Conservation (phyloP, 352 stramenopile species). For the Elongisporangium anandrum region DNA sequence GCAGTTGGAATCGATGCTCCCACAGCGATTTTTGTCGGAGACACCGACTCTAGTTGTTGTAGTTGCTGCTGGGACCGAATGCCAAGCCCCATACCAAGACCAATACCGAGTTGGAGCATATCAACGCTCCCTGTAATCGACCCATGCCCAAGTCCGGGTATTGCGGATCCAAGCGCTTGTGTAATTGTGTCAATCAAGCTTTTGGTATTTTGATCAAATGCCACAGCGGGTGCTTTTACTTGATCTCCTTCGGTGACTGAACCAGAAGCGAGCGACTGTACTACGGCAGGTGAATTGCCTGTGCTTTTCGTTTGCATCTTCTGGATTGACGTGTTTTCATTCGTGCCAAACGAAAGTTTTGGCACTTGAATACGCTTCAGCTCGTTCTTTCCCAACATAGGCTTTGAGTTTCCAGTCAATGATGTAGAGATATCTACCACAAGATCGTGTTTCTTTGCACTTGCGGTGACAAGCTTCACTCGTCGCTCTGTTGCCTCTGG, state of each 20-base stretch:
- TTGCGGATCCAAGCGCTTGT: constrained; percentile 50
- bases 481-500: constrained; percentile 55
- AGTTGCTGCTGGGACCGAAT: constrained; percentile 54
- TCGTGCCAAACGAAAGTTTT: constrained; percentile 24
- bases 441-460: constrained; percentile 65
- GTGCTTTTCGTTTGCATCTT: not conserved
- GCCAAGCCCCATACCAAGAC: constrained; percentile 88
- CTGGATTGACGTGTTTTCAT: constrained; percentile 10
- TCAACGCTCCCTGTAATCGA: constrained; percentile 30
- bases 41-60: constrained; percentile 2
- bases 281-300: not conserved
- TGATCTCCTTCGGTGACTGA: not conserved
- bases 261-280: not conserved
- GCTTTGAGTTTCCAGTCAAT: not conserved
- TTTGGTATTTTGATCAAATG: constrained; percentile 46
- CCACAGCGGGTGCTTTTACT: not conserved
- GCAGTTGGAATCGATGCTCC: constrained; percentile 7
- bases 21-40: constrained; percentile 8
- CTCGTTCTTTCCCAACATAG: constrained; percentile 12
- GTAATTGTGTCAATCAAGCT: constrained; percentile 76
- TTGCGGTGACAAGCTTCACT: constrained; percentile 44
- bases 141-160: constrained; percentile 21
- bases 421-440: constrained; percentile 23
- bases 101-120: constrained; percentile 79
- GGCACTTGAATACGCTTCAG: constrained; percentile 57